Conservation (phyloP, 352 stramenopile genomes). For the Pseudoperonospora humuli region DNA sequence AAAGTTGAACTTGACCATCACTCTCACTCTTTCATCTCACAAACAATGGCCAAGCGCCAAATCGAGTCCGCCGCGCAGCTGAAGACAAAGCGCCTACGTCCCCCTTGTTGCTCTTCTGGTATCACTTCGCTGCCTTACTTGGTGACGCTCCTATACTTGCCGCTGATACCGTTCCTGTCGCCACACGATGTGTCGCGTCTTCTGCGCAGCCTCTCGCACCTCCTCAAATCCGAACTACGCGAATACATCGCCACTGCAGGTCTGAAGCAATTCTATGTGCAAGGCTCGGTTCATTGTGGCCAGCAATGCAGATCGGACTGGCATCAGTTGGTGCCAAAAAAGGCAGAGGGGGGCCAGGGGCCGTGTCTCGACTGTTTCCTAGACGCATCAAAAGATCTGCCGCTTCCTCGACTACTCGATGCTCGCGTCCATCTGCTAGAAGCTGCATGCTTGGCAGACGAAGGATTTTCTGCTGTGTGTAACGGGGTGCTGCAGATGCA, state of each 20-base stretch:
- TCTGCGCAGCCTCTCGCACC: constrained; percentile 1
- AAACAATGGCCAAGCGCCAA: too few relatives aligned
- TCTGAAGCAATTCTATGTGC: constrained; percentile 11
- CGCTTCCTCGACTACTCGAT: constrained; percentile 6
- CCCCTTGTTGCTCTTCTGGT: too few relatives aligned
- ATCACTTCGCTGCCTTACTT: constrained; percentile 8
- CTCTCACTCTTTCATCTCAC: too few relatives aligned
- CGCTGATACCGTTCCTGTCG: constrained; percentile 19
- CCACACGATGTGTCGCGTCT: constrained; percentile 16
- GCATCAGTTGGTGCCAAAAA: constrained; percentile 18
- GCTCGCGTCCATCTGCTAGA: constrained; percentile 16
- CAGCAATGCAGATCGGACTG: constrained; percentile 18
- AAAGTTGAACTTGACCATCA: too few relatives aligned
- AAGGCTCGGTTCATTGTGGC: constrained; percentile 11
- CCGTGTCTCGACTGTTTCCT: constrained; percentile 5
- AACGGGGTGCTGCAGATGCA: constrained; percentile 20
- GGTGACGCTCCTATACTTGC: constrained; percentile 18
- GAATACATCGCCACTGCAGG: constrained; percentile 12
- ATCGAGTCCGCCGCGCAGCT: too few relatives aligned
- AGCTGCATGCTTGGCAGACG: constrained; percentile 4
- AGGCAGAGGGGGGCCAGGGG: constrained; percentile 10
- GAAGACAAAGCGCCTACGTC: too few relatives aligned
- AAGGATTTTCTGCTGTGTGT: constrained; percentile 9
- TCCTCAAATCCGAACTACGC: constrained; percentile 2
- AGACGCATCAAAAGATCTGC: constrained; percentile 11